Evolutionary conservation across 768 basidiomycete species (phyloP), one percentile per base, ranked within the genome.

Genomic region (Imleria badia): DNA sequence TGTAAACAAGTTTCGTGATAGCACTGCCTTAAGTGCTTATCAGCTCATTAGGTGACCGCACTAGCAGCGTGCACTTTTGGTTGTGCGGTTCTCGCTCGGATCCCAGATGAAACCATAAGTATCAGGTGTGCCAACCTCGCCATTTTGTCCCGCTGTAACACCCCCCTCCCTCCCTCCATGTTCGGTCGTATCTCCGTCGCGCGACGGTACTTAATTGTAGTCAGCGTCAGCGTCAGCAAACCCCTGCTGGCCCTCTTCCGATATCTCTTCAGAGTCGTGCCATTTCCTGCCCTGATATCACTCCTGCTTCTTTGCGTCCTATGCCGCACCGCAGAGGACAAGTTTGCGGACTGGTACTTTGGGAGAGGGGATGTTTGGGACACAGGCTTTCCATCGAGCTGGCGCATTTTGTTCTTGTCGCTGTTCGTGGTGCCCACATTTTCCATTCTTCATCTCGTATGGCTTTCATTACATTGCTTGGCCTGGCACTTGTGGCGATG

Each of bases 371-470:
- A 9, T 5, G 45, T 66, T 35, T 65, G 65, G 65, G 52, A 45
- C 31, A 54, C 58, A 0, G 61, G 51, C 0, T 65, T 65, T 41
- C 65, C 64, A 1, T 17, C 35, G 5, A 66, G 54, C 31, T 65
- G 64, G 64, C 65, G 54, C 33, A 1, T 64, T 1, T 1, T 61
- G 1, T 39, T 65, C 46, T 11, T 65, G 23, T 53, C 38, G 2
- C 23, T 66, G 31, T 61, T 52, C 15, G 47, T 52, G 2, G 43
- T 61, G 6, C 64, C 65, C 11, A 8, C 23, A 3, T 38, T 66
- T 7, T 44, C 65, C 0, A 49, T 45, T 3, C 12, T 60, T 9
- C 64, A 64, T 1, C 29, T 61, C 43, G 1, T 35, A 5, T 45
- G 45, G 45, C 49, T 64, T 46, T 40, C 30, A 0, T 22, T 14